These are phyloP conservation scores for Breviolum minutum DNA, from an alignment of 73 alveolate species.

Conservation along the genomic window DNA sequence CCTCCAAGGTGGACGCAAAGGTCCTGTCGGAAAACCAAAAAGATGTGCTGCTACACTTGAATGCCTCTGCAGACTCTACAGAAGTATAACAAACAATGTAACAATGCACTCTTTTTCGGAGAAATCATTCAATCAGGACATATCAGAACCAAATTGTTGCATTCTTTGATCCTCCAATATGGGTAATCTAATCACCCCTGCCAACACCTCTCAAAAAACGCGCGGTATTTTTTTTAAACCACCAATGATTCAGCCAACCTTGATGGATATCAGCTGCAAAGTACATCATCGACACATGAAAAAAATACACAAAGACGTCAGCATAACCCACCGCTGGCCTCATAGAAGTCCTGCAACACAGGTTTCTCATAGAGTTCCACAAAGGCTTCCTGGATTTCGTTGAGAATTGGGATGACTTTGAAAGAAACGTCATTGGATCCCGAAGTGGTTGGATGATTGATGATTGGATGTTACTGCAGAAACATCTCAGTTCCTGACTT, in stretches of 20 bases:
- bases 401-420: background rate
- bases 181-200: too few species aligned
- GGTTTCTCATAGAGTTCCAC: slow-evolving; percentile 52
- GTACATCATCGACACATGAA: background rate
- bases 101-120: too few species aligned
- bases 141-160: background rate
- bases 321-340: slow-evolving; percentile 6
- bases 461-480: background rate
- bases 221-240: too few species aligned
- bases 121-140: background rate
- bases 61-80: too few species aligned
- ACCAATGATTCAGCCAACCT: too few species aligned
- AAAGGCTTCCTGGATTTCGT: slow-evolving; percentile 41
- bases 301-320: too few species aligned
- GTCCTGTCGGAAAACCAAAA: background rate
- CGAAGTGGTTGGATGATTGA: background rate
- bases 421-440: background rate
- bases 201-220: too few species aligned
- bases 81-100: too few species aligned
- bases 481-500: background rate
- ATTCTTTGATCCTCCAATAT: too few species aligned
- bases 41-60: too few species aligned
- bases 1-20: slow-evolving; percentile 49
- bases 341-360: slow-evolving; percentile 44
- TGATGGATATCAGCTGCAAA: too few species aligned